Evolutionary conservation across 176 grass and related monocot species (phyloP), one percentile per base, ranked within the genome.

Genomic region (Coix lacrymajobi): DNA sequence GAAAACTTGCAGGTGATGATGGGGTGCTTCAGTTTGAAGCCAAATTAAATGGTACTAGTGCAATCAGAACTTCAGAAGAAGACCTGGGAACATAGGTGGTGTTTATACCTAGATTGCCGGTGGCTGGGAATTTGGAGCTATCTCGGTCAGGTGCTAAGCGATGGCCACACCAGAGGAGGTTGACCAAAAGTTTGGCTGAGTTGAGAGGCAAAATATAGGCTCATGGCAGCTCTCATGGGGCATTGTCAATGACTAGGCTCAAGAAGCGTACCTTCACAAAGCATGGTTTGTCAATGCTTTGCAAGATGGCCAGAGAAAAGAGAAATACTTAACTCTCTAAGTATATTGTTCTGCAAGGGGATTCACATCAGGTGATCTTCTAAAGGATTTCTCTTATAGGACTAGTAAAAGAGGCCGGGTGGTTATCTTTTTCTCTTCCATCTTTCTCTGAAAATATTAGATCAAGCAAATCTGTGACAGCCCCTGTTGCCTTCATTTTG

Each of bases 21-120:
- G 94, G 94, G 94, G 65, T 94, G 92, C 79, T 69, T 94, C 44
- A 76, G 41, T 66, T 97, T 90, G 7, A 94, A 81, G n/a, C 85
- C 85, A 44, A 36, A 36, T 36, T 36, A 5, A 84, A 75, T 1
- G 77, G 94, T 38, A 65, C 83, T 1, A 31, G 89, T 17, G 73
- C 76, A 17, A 73, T 92, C n/a, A n/a, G n/a, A n/a, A n/a, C n/a
- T n/a, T n/a, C n/a, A n/a, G n/a, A n/a, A n/a, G n/a, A n/a, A n/a
- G n/a, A n/a, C n/a, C n/a, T n/a, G n/a, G n/a, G n/a, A n/a, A n/a
- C n/a, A n/a, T n/a, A n/a, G n/a, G n/a, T n/a, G n/a, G n/a, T n/a
- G n/a, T n/a, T n/a, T 37, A 73, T 90, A 7, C 92, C 92, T 0
- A 89, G 89, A 81, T 46, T 90, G 72, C 83, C 88, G 12, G 78